Evolutionary conservation across 176 grass and related monocot species (phyloP).

Genomic region (Avena insularis): DNA sequence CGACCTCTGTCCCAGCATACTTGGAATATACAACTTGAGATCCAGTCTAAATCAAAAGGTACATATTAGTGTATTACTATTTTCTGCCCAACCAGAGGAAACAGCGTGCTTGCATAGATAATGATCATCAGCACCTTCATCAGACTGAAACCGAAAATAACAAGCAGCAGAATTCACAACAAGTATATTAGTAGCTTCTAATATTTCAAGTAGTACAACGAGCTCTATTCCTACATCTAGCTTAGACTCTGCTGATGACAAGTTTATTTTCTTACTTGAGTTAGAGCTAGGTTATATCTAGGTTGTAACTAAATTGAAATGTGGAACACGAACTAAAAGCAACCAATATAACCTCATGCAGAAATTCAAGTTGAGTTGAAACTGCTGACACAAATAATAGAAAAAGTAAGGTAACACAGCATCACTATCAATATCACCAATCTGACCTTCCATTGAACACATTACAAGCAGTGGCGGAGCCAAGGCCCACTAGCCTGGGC

Average conservation of each 20-base stretch:
- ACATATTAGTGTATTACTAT: not conserved
- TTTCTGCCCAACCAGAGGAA: not conserved
- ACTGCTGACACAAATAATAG: not conserved
- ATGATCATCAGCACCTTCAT: not conserved
- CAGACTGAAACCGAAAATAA: not conserved
- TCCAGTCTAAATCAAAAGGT: slow-evolving; percentile 55
- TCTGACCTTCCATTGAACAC: not conserved
- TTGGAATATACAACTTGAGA: slow-evolving; percentile 80
- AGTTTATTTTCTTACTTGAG: not conserved
- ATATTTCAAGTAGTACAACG: not conserved
- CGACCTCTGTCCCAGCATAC: slow-evolving; percentile 81
- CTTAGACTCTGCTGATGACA: not conserved
- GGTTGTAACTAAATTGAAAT: not conserved
- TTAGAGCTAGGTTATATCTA: not conserved
- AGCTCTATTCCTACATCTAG: not conserved
- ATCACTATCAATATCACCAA: not conserved
- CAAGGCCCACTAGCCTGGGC: too few relatives aligned
- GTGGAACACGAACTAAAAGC: not conserved
- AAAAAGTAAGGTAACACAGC: not conserved
- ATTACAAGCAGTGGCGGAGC: not conserved
- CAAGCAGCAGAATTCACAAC: too few relatives aligned
- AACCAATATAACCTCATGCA: not conserved
- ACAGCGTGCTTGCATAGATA: slow-evolving; percentile 2
- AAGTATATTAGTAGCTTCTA: not conserved
- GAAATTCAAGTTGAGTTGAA: not conserved